Evolutionary conservation across 371 early-diverging fungal species (phyloP).

Genomic region (Furculomyces boomerangus): DNA sequence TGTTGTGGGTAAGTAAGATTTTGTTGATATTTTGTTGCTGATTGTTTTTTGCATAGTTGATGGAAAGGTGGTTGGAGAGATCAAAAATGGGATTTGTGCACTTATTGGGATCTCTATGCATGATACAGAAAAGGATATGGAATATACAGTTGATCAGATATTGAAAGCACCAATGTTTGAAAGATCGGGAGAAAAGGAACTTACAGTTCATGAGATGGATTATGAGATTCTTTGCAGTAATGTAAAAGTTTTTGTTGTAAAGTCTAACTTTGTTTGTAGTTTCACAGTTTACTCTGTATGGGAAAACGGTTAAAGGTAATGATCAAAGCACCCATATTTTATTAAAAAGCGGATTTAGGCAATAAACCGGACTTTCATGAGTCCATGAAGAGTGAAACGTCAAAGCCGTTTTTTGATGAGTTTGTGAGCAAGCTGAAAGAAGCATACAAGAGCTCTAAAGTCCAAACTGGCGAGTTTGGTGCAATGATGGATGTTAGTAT

Average conservation of each 20-base stretch:
- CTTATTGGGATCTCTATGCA: conserved; percentile 51
- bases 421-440: conserved; percentile 50
- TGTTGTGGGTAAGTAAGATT: conserved; percentile 19
- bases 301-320: conserved; percentile 9
- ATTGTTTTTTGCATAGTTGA: background rate
- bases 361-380: conserved; percentile 79
- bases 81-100: conserved; percentile 53
- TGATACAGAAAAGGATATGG: conserved; percentile 55
- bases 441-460: conserved; percentile 36
- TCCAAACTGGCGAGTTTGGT: conserved; percentile 35
- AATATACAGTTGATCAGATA: conserved; percentile 40
- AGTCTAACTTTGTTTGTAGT: background rate
- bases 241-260: background rate
- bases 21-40: background rate
- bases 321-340: conserved; percentile 80
- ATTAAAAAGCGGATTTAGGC: conserved; percentile 48
- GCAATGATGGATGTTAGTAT: conserved; percentile 67
- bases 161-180: conserved; percentile 58
- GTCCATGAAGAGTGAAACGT: conserved; percentile 52
- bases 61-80: conserved; percentile 31
- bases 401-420: conserved; percentile 46
- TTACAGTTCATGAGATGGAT: conserved; percentile 44
- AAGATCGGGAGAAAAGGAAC: conserved; percentile 27
- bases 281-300: background rate
- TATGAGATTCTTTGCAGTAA: conserved; percentile 55